Base-by-base conservation (phyloP, 768 basidiomycete genomes). In the Amylocystis lapponica region DNA sequence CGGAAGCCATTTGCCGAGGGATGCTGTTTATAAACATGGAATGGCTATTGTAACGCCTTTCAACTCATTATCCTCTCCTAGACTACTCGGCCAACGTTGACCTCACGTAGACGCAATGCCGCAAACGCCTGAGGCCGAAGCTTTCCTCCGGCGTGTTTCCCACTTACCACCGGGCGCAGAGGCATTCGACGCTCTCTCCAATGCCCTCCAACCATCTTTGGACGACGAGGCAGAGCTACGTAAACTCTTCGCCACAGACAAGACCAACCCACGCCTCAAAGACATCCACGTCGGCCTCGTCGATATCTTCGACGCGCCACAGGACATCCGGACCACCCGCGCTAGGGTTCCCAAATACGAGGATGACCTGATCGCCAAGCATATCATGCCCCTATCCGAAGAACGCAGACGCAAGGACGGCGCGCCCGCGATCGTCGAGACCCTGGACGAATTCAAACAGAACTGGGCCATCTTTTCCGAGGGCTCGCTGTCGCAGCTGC, bases 381-480 rank as follows among this genome's bases (percentile, higher is more conserved):
- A 80, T 56, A 63, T 80, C 30, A 74, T 81, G 70, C 72, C 78
- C 0, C 56, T 81, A n/a, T 56, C 64, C 2, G 66, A 67, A 12
- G 51, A 51, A 2, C 59, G 64, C 16, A 65, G 79, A 35, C 72
- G 72, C 56, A 59, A 68, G 44, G 74, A 79, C 33, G 76, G 78
- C 23, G 55, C 64, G 2, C 71, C 73, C 2, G 63, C 67, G 36
- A 78, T 75, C 63, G 75, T 74, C 9, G 49, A 62, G 1, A 63
- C 62, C 49, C 54, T 79, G 11, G 79, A 79, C 16, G 74, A 76
- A 38, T 83, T 81, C 66, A 73, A 72, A 63, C 73, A 71, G 63
- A 79, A 79, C 52, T 83, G 79, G 79, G 43, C 70, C 10, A 65
- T 81, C 30, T 83, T 83, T 58, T 74, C 72, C 11, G 79, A 83